A percentile compares a stretch with the other conserved stretches of the same genome.
phyloP scores from a whole-genome alignment of 2,329 filamentous ascomycete species.

The Ophiostoma pallidulum region DNA sequence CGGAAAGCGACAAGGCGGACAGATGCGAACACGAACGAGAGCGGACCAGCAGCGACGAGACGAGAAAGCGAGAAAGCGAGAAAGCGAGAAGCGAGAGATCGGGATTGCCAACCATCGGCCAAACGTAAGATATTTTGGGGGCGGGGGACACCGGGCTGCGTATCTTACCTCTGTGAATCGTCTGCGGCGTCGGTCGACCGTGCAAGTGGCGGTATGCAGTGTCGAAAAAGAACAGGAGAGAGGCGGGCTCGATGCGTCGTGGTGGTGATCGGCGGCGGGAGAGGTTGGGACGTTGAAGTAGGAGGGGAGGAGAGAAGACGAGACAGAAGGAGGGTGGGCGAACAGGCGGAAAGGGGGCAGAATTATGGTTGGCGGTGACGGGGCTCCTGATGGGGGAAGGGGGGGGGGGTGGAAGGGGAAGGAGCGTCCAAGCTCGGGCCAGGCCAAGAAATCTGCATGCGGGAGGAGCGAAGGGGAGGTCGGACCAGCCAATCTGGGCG shows the following conservation, averaged over 20 bases:
- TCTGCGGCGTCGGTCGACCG: too few relatives aligned
- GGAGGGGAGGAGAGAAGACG: neutral
- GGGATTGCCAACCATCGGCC: too few relatives aligned
- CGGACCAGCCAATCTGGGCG: neutral
- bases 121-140: too few relatives aligned
- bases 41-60: neutral
- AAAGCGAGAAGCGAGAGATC: neutral
- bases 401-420: too few relatives aligned
- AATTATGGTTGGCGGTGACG: constrained; percentile 15
- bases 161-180: too few relatives aligned
- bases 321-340: neutral
- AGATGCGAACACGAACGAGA: neutral
- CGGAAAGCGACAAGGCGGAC: too few relatives aligned
- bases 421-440: neutral
- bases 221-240: too few relatives aligned
- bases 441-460: neutral
- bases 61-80: neutral
- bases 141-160: too few relatives aligned
- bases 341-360: constrained; percentile 14
- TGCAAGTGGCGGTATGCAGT: too few relatives aligned
- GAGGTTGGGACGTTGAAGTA: too few relatives aligned
- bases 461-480: neutral
- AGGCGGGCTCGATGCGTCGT: too few relatives aligned
- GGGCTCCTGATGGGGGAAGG: constrained; percentile 7
- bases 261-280: too few relatives aligned